These are phyloP conservation scores for Aurantiochytrium sp. DNA, from an alignment of 108 stramenopile genomes.

Conservation along the genomic window DNA sequence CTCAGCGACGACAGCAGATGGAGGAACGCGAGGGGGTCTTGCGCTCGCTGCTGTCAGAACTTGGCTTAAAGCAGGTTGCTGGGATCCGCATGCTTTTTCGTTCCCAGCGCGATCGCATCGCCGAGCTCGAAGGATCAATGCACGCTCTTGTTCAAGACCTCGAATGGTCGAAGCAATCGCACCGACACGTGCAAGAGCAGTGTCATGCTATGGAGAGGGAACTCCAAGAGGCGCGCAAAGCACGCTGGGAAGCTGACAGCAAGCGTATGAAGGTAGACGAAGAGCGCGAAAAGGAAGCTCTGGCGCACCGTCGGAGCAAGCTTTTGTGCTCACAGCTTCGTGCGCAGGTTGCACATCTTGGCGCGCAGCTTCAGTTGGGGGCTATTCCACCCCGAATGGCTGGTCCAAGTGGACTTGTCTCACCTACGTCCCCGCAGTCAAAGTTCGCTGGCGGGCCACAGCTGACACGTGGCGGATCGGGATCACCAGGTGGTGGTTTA, in stretches of 20 bases:
- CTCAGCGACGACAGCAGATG: background rate
- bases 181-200: background rate
- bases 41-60: background rate
- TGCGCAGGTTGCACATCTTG: background rate
- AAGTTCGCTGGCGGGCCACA: background rate
- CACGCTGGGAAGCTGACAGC: background rate
- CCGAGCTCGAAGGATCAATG: background rate
- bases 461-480: background rate
- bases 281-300: background rate
- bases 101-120: background rate
- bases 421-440: background rate
- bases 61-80: background rate
- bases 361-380: background rate
- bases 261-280: conserved; percentile 6
- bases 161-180: background rate
- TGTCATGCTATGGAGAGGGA: background rate
- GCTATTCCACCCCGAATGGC: background rate
- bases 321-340: background rate
- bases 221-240: background rate
- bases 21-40: background rate
- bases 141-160: background rate
- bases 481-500: background rate
- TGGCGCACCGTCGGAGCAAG: background rate
- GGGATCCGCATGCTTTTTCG: background rate
- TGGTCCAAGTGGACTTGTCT: background rate